phyloP scores from a whole-genome alignment of 2,329 filamentous ascomycete genomes.

The Aureobasidium subglaciale region DNA sequence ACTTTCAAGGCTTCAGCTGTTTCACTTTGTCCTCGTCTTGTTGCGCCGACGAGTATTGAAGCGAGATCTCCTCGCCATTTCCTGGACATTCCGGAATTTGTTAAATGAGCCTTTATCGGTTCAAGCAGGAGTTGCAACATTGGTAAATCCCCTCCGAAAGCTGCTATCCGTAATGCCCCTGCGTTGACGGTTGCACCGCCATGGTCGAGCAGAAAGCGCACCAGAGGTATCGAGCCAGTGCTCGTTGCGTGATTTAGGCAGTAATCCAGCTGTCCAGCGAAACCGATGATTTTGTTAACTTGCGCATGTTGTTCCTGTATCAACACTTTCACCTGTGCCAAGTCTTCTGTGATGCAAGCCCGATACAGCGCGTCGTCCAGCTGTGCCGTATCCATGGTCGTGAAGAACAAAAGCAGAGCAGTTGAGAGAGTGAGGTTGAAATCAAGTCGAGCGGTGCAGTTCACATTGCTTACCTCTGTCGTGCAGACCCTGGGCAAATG shows the following conservation, averaged over 20 bases:
- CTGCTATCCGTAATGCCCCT: not conserved
- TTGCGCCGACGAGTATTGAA: not conserved
- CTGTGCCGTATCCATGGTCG: not conserved
- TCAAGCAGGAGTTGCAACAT: slow-evolving; percentile 12
- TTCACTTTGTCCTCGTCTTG: slow-evolving; percentile 1
- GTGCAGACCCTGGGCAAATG: not conserved
- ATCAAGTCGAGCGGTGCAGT: not conserved
- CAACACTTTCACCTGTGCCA: not conserved
- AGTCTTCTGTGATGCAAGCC: slow-evolving; percentile 1
- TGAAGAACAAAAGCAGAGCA: not conserved
- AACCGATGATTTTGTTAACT: slow-evolving; percentile 6
- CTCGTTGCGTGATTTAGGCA: not conserved
- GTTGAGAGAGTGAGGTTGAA: not conserved
- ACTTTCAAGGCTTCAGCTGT: slow-evolving; percentile 4
- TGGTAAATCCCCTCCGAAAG: slow-evolving; percentile 1
- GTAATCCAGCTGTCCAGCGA: slow-evolving; percentile 4
- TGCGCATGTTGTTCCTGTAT: not conserved
- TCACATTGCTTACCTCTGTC: not conserved
- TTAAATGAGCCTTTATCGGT: not conserved
- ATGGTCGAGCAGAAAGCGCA: slow-evolving; percentile 4
- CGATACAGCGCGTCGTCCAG: slow-evolving; percentile 4
- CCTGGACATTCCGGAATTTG: slow-evolving; percentile 5
- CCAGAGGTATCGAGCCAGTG: slow-evolving; percentile 1
- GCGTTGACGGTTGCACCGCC: not conserved
- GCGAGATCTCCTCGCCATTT: slow-evolving; percentile 10